Percentiles rank a stretch among this genome's conserved stretches.
Evolutionary conservation across 768 basidiomycete genomes (phyloP).

Genomic region (Butyriboletus loyo): DNA sequence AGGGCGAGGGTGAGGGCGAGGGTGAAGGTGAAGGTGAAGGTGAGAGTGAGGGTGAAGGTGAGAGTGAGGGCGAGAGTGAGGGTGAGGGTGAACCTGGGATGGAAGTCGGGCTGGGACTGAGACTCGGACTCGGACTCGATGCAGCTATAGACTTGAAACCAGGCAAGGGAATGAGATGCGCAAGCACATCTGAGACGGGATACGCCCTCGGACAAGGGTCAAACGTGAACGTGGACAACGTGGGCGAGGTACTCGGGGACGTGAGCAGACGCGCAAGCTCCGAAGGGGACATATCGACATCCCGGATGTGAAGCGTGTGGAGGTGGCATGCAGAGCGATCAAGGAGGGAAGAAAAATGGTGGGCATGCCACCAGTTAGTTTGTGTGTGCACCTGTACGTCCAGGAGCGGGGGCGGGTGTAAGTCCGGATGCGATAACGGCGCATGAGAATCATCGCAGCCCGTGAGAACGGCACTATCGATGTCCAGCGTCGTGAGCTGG

Average conservation of each 20-base stretch:
- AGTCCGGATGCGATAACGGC: constrained; percentile 12
- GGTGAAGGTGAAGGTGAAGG: neutral
- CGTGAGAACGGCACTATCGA: constrained; percentile 20
- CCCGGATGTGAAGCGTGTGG: constrained; percentile 14
- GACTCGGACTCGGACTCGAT: neutral
- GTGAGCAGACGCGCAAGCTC: constrained; percentile 19
- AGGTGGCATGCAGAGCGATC: constrained; percentile 23
- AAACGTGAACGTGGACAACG: constrained; percentile 21
- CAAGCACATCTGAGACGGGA: constrained; percentile 18
- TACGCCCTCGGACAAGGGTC: constrained; percentile 22
- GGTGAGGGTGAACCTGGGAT: neutral
- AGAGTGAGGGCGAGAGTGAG: too few species aligned
- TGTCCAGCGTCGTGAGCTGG: constrained; percentile 17
- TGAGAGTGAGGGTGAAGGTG: neutral
- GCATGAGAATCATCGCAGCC: constrained; percentile 11
- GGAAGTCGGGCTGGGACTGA: neutral
- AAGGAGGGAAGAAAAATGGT: constrained; percentile 21
- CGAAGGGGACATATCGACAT: constrained; percentile 22
- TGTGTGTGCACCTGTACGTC: neutral
- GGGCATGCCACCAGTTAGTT: constrained; percentile 21
- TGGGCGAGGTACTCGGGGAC: constrained; percentile 15
- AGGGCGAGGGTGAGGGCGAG: neutral
- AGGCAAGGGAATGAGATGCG: constrained; percentile 3
- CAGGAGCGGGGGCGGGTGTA: neutral
- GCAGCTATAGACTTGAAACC: neutral